Conservation (phyloP, 2,329 filamentous ascomycete species). For the Coniochaeta pulveracea region DNA sequence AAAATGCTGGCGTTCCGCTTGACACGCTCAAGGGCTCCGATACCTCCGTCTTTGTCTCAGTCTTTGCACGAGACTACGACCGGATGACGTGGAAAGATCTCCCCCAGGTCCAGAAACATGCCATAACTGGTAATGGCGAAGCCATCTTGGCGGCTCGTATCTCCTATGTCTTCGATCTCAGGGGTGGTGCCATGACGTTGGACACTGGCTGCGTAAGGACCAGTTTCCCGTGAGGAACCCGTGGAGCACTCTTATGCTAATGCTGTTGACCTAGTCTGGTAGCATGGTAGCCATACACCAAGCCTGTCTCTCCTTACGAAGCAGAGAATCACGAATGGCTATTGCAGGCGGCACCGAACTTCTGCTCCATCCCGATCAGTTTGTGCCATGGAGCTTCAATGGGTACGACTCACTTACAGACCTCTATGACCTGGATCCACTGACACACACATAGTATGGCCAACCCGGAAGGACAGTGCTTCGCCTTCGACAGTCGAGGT, state of each 20-base stretch:
- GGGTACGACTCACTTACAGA: not conserved
- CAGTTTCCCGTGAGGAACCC: no score
- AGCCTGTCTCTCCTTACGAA: not conserved
- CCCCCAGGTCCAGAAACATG: not conserved
- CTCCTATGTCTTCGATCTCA: not conserved
- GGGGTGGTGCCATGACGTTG: not conserved
- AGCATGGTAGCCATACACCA: not conserved
- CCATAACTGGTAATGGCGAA: not conserved
- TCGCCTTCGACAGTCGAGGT: conserved; percentile 21
- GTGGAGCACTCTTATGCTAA: no score
- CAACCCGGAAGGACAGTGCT: conserved; percentile 6
- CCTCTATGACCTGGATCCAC: no score
- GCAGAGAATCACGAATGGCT: not conserved
- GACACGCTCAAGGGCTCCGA: not conserved
- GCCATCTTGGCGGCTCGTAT: not conserved
- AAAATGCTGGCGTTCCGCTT: conserved; percentile 9
- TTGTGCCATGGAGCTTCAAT: not conserved
- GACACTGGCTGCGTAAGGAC: conserved; percentile 1
- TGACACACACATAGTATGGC: no score
- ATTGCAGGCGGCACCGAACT: not conserved
- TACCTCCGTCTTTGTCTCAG: not conserved
- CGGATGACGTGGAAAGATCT: not conserved
- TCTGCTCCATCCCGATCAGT: not conserved
- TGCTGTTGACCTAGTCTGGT: no score
- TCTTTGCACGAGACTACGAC: not conserved